Percentiles rank a stretch among this genome's conserved stretches.
Evolutionary conservation across 306 rosid species (phyloP).

Genomic region (Cicer bijugum): DNA sequence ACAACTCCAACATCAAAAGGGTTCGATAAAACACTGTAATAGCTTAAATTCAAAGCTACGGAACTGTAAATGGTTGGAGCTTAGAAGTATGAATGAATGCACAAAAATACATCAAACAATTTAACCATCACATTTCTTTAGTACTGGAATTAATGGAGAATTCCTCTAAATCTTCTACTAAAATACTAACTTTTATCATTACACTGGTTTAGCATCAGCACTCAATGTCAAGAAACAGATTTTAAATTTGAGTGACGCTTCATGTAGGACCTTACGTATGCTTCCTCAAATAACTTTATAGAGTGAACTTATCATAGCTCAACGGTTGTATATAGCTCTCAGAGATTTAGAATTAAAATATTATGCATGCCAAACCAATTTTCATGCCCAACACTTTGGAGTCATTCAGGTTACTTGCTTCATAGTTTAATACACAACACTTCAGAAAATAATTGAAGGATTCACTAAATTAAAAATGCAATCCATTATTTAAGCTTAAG

Average conservation of each 20-base stretch:
- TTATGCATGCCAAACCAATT: constrained; percentile 3
- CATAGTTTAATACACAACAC: neutral
- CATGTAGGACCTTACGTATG: neutral
- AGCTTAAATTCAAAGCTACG: constrained; percentile 9
- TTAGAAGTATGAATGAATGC: constrained; percentile 1
- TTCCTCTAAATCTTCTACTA: neutral
- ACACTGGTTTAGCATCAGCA: neutral
- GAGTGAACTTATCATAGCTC: neutral
- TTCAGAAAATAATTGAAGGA: too few species aligned
- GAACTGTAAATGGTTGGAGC: neutral
- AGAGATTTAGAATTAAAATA: too few species aligned
- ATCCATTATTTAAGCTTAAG: neutral
- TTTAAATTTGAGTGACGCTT: constrained; percentile 16
- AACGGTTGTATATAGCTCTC: too few species aligned
- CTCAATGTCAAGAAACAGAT: neutral
- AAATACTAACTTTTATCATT: neutral
- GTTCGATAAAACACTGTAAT: constrained; percentile 6
- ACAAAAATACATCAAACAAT: neutral
- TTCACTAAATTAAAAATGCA: neutral
- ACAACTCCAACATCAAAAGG: neutral
- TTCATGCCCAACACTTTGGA: constrained; percentile 2
- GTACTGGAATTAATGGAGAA: too few species aligned
- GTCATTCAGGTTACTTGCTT: constrained; percentile 16
- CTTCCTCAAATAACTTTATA: constrained; percentile 20
- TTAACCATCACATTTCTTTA: too few species aligned